Percentiles rank a stretch among this genome's conserved stretches.
These are phyloP conservation scores for Scheffersomyces quercinus DNA, from an alignment of 1,139 yeast genomes.

Conservation along the genomic window DNA sequence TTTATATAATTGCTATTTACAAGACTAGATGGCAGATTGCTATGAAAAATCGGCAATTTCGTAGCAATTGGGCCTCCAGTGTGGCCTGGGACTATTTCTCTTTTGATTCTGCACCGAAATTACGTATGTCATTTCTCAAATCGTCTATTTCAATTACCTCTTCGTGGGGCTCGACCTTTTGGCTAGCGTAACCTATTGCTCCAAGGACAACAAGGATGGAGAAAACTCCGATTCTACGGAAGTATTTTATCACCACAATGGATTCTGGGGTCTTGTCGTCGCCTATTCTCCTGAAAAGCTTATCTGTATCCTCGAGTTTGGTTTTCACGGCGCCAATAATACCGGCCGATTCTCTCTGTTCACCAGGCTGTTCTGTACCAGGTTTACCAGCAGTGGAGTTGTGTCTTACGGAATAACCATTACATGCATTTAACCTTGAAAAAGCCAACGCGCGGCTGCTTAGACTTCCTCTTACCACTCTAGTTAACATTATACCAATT, in stretches of 20 bases:
- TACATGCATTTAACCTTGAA: no score
- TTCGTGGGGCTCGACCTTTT: slow-evolving; percentile 10
- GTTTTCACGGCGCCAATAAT: slow-evolving; percentile 4
- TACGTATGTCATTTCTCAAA: slow-evolving; percentile 2
- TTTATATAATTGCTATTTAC: no score
- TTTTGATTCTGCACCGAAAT: no score
- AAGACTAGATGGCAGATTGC: no score
- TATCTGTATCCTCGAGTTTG: slow-evolving; percentile 20
- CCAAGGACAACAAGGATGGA: slow-evolving; percentile 36
- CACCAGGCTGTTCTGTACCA: no score
- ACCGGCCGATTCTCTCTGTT: no score
- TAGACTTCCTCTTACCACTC: no score
- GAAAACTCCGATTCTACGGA: slow-evolving; percentile 35
- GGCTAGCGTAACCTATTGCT: slow-evolving; percentile 37
- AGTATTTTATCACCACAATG: slow-evolving; percentile 26
- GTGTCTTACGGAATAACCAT: no score
- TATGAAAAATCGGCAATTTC: no score
- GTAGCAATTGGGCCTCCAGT: slow-evolving; percentile 1
- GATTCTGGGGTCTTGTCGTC: slow-evolving; percentile 38
- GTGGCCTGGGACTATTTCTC: neutral
- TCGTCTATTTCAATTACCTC: slow-evolving; percentile 15
- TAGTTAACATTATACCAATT: no score
- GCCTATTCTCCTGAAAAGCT: slow-evolving; percentile 28
- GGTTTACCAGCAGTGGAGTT: no score
- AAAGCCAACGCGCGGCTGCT: no score